These are phyloP conservation scores for Citrus sinensis DNA, from an alignment of 345 rosid species.

Conservation along the genomic window DVS_A1.0 CM039164.1:27309501-27310000, in stretches of 20 bases:
- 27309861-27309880: neutral
- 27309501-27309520: conserved; percentile 51
- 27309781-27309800: conserved; percentile 34
- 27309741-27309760: conserved; percentile 38
- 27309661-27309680: conserved; percentile 30
- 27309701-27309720: conserved; percentile 44
- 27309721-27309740: conserved; percentile 39
- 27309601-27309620: conserved; percentile 25
- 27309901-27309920: conserved; percentile 15
- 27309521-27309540: conserved; percentile 46
- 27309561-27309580: conserved; percentile 51
- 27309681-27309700: conserved; percentile 40
- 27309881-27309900: conserved; percentile 6
- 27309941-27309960: conserved; percentile 22
- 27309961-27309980: conserved; percentile 16
- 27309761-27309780: conserved; percentile 38
- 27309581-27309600: conserved; percentile 54
- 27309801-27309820: conserved; percentile 32
- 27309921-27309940: conserved; percentile 16
- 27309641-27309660: conserved; percentile 38
- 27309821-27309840: conserved; percentile 33
- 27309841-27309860: conserved; percentile 3
- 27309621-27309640: conserved; percentile 33
- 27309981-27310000: conserved; percentile 21
- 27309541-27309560: conserved; percentile 32